Evolutionary conservation across 139 green algal genomes (phyloP).

Genomic region (Edaphochlamys debaryana): DNA sequence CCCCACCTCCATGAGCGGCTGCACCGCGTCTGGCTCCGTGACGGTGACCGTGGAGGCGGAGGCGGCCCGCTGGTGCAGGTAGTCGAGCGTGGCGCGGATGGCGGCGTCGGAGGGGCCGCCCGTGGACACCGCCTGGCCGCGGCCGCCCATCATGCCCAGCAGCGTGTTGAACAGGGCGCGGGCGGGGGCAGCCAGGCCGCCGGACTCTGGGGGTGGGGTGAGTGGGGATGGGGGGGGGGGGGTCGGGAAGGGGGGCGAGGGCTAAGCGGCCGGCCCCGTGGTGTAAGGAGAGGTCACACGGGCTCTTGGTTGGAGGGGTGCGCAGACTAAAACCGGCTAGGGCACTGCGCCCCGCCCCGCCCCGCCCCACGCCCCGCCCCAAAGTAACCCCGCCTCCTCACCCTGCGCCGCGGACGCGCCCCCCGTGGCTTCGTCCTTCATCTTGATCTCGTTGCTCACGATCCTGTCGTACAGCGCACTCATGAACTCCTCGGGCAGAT

Average conservation of each 20-base stretch:
- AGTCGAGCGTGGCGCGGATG: conserved; percentile 71
- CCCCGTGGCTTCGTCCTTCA: conserved; percentile 62
- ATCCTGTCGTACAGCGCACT: conserved; percentile 95
- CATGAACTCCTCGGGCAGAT: conserved; percentile 92
- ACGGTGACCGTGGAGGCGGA: conserved; percentile 82
- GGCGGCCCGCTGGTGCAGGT: conserved; percentile 80
- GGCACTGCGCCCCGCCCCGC: too few relatives aligned
- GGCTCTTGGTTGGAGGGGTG: neutral
- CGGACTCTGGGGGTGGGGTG: neutral
- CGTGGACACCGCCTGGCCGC: conserved; percentile 43
- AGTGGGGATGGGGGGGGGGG: neutral
- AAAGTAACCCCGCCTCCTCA: neutral
- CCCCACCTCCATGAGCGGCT: conserved; percentile 93
- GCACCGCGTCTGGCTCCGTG: conserved; percentile 68
- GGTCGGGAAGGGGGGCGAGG: too few relatives aligned
- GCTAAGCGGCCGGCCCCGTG: too few relatives aligned
- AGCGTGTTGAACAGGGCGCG: conserved; percentile 57
- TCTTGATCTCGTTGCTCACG: conserved; percentile 96
- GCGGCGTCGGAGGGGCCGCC: conserved; percentile 25
- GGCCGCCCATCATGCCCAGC: conserved; percentile 59
- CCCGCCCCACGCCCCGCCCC: too few relatives aligned
- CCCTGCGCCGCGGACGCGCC: conserved; percentile 39
- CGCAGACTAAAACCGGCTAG: too few relatives aligned
- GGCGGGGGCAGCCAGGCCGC: conserved; percentile 25
- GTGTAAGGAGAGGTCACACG: too few relatives aligned